These are phyloP conservation scores for Aspergillus niger DNA, from an alignment of 2,329 filamentous ascomycete genomes.

Conservation along the genomic window DNA sequence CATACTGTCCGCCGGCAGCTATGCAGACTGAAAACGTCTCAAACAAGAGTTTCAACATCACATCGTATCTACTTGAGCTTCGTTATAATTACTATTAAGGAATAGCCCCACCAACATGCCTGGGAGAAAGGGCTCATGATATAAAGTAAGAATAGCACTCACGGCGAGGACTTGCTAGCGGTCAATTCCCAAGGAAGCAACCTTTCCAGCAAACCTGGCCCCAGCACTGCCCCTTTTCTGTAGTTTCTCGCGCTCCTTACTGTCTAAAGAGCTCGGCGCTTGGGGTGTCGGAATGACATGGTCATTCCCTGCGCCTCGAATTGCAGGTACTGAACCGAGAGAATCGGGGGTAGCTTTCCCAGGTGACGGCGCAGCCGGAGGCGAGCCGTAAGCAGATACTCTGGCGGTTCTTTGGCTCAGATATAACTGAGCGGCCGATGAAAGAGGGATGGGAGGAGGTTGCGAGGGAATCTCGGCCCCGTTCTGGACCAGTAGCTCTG, in stretches of 20 bases:
- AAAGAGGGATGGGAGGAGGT: conserved; percentile 80
- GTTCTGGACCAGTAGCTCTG: conserved; percentile 90
- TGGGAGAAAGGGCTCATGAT: conserved; percentile 14
- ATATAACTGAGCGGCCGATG: conserved; percentile 76
- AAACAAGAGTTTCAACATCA: conserved; percentile 13
- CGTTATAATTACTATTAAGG: conserved; percentile 26
- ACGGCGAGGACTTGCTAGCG: conserved; percentile 30
- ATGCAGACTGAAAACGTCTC: conserved; percentile 11
- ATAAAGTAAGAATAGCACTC: conserved; percentile 11
- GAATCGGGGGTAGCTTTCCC: conserved; percentile 55
- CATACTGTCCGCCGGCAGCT: not conserved
- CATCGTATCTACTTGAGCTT: conserved; percentile 19
- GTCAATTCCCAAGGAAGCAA: conserved; percentile 47
- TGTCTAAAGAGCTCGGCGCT: conserved; percentile 35
- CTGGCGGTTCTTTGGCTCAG: conserved; percentile 70
- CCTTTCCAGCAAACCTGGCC: conserved; percentile 62
- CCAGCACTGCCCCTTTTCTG: conserved; percentile 80
- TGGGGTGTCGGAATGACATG: conserved; percentile 29
- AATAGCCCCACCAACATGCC: not conserved
- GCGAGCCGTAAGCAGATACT: conserved; percentile 27
- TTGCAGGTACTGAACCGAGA: conserved; percentile 62
- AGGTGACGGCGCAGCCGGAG: conserved; percentile 47
- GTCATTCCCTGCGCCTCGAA: conserved; percentile 36
- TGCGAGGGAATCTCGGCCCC: conserved; percentile 80
- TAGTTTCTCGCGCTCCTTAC: conserved; percentile 66